A percentile compares a stretch with the other conserved stretches of the same genome.
Conservation (phyloP, 2,329 filamentous ascomycete species). For the Hymenoscyphus occultus region DNA sequence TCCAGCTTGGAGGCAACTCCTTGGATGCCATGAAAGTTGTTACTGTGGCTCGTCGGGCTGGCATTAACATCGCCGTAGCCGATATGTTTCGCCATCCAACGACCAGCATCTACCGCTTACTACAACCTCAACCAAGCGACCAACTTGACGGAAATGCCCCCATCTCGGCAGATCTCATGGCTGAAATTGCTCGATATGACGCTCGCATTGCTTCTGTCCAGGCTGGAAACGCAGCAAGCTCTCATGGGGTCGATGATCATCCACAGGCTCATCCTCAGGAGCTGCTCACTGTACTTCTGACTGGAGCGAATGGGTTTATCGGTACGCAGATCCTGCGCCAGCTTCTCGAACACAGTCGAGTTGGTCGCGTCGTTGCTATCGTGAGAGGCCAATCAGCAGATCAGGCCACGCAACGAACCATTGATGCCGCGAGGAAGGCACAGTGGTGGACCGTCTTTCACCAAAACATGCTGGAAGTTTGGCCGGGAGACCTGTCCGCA, state of each 20-base stretch:
- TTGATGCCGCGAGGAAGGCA: slow-evolving; percentile 17
- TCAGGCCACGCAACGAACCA: slow-evolving; percentile 15
- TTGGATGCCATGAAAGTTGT: not conserved
- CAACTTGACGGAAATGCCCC: too few species aligned
- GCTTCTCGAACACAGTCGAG: slow-evolving; percentile 12
- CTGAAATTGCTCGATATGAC: too few species aligned
- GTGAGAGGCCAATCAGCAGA: slow-evolving; percentile 17
- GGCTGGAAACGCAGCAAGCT: too few species aligned
- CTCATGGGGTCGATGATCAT: too few species aligned
- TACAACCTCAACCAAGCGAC: too few species aligned
- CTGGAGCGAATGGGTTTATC: slow-evolving; percentile 27
- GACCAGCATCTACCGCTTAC: too few species aligned
- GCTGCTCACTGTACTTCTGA: slow-evolving; percentile 21
- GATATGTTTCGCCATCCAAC: too few species aligned
- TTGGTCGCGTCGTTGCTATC: slow-evolving; percentile 25
- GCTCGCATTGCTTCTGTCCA: too few species aligned
- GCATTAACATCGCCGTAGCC: not conserved
- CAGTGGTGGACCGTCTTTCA: slow-evolving; percentile 27
- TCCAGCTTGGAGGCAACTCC: slow-evolving; percentile 39
- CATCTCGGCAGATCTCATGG: too few species aligned
- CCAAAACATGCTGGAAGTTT: slow-evolving; percentile 23
- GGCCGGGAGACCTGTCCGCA: slow-evolving; percentile 67
- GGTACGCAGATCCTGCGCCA: slow-evolving; percentile 28
- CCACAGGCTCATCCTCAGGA: too few species aligned
- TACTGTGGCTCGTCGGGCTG: not conserved